Percentiles rank a stretch among this genome's conserved stretches.
Evolutionary conservation across 805 yeast species (phyloP).

Genomic region (Lipomyces yamanashiensis): DNA sequence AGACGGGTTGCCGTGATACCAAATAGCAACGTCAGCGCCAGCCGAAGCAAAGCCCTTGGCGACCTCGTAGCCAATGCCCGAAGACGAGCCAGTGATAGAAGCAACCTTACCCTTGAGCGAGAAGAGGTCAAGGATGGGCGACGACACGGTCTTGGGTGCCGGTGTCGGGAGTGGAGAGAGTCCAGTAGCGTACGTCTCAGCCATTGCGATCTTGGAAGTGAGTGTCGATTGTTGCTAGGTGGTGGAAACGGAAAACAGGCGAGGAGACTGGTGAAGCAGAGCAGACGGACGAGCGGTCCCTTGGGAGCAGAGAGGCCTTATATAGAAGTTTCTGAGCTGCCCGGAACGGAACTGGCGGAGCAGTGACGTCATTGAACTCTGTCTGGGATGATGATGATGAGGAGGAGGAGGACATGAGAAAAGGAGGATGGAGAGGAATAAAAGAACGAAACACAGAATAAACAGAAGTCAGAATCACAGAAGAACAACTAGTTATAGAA

Average conservation of each 20-base stretch:
- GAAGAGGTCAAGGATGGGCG: constrained; percentile 67
- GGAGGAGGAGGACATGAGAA: too few species aligned
- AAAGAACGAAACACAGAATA: too few species aligned
- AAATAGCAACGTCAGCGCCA: constrained; percentile 79
- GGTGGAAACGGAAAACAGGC: not conserved
- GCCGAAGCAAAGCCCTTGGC: constrained; percentile 55
- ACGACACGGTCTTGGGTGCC: constrained; percentile 55
- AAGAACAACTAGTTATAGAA: too few species aligned
- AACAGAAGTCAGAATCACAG: too few species aligned
- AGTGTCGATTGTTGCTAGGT: not conserved
- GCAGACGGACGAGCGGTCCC: not conserved
- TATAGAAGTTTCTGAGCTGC: too few species aligned
- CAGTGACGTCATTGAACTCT: not conserved
- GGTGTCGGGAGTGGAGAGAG: constrained; percentile 55
- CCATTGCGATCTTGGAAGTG: constrained; percentile 12
- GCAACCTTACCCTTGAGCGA: constrained; percentile 60
- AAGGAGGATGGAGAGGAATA: too few species aligned
- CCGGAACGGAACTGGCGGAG: not conserved
- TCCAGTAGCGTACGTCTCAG: constrained; percentile 42
- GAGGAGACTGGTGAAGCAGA: not conserved
- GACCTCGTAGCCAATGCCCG: constrained; percentile 58
- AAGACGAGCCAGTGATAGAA: constrained; percentile 57
- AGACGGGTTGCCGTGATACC: constrained; percentile 62
- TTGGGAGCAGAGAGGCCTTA: not conserved
- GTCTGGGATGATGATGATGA: not conserved